phyloP scores from a whole-genome alignment of 176 grass and related monocot genomes.

The Thalia dealbata region DNA sequence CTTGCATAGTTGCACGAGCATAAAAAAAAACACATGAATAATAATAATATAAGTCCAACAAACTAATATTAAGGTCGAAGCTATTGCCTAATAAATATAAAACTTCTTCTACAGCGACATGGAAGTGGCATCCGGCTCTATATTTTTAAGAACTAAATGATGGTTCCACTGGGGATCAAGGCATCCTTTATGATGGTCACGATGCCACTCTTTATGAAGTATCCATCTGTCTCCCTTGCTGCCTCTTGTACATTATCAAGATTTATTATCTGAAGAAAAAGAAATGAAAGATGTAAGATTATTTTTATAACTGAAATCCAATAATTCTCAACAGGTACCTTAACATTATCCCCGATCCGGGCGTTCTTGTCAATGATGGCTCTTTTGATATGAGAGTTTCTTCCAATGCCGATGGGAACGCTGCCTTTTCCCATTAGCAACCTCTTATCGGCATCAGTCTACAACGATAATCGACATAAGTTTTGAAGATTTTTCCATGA shows the following conservation, averaged over 20 bases:
- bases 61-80: too few species aligned
- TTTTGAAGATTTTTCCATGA: too few species aligned
- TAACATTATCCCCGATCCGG: constrained; percentile 90
- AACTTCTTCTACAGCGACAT: too few species aligned
- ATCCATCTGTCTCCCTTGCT: constrained; percentile 85
- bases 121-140: not conserved
- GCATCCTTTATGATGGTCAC: constrained; percentile 90
- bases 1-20: too few species aligned
- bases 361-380: constrained; percentile 99
- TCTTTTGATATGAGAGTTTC: constrained; percentile 72
- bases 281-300: not conserved
- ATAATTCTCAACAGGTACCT: too few species aligned
- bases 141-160: constrained; percentile 33
- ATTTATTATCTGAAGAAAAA: constrained; percentile 67
- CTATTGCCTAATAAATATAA: too few species aligned
- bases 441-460: constrained; percentile 79
- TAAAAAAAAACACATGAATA: too few species aligned
- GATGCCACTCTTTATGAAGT: constrained; percentile 92
- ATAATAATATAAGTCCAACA: too few species aligned
- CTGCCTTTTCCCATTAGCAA: constrained; percentile 49
- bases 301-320: too few species aligned
- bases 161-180: constrained; percentile 60
- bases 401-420: constrained; percentile 89
- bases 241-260: constrained; percentile 68
- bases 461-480: not conserved